These are phyloP conservation scores for Nemania serpens DNA, from an alignment of 2,329 filamentous ascomycete species.

Conservation along the genomic window DNA sequence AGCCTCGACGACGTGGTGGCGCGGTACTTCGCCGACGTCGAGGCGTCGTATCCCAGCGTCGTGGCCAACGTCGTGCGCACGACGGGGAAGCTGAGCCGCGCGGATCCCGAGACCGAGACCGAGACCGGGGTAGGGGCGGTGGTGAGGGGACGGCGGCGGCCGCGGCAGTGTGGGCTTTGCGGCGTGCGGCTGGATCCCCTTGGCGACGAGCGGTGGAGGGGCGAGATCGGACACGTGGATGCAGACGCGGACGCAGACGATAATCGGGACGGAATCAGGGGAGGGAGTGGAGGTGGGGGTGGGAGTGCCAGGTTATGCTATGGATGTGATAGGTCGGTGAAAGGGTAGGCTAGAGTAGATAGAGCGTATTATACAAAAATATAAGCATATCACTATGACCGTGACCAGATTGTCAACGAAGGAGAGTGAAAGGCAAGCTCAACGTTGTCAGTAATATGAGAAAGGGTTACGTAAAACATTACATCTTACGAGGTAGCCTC, in stretches of 20 bases:
- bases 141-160: neutral
- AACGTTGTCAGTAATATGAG: neutral
- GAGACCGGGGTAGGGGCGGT: neutral
- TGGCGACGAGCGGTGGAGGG: slow-evolving; percentile 67
- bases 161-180: slow-evolving; percentile 67
- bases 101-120: slow-evolving; percentile 8
- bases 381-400: neutral
- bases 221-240: slow-evolving; percentile 58
- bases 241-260: neutral
- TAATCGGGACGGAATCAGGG: slow-evolving; percentile 27
- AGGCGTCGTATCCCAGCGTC: slow-evolving; percentile 84
- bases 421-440: too few species aligned
- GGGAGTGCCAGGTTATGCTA: slow-evolving; percentile 62
- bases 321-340: slow-evolving; percentile 71
- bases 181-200: slow-evolving; percentile 66
- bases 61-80: slow-evolving; percentile 96
- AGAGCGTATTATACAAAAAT: slow-evolving; percentile 8
- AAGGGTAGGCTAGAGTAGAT: slow-evolving; percentile 48
- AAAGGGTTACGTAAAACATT: neutral
- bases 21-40: slow-evolving; percentile 85
- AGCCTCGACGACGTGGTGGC: slow-evolving; percentile 91
- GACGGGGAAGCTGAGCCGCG: slow-evolving; percentile 73
- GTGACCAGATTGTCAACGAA: too few species aligned
- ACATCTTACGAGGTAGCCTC: neutral
- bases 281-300: neutral